Percentiles rank a stretch among this genome's conserved stretches.
Conservation (phyloP, 306 rosid genomes). For the Dicorynia guianensis region DNA sequence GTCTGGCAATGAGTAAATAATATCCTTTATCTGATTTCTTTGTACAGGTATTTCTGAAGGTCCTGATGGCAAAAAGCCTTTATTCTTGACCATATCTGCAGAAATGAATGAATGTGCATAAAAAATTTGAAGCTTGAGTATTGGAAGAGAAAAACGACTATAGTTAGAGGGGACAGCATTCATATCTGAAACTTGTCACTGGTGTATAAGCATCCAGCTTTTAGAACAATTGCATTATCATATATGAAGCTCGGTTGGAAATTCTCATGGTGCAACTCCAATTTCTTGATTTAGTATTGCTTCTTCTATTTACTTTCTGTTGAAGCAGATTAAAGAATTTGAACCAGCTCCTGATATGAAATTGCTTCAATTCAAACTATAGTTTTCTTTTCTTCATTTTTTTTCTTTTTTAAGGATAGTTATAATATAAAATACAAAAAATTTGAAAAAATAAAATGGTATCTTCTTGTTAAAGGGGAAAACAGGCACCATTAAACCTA, state of each 20-base stretch:
- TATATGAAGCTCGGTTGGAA: not conserved
- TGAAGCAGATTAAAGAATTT: slow-evolving; percentile 16
- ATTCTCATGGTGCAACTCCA: slow-evolving; percentile 17
- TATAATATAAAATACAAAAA: too few relatives aligned
- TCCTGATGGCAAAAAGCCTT: slow-evolving; percentile 95
- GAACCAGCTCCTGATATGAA: not conserved
- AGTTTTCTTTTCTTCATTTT: not conserved
- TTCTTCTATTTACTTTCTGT: not conserved
- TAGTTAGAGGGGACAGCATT: not conserved
- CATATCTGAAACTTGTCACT: not conserved
- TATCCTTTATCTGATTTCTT: slow-evolving; percentile 77
- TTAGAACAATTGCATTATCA: not conserved
- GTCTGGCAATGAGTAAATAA: slow-evolving; percentile 74
- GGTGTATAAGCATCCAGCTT: slow-evolving; percentile 1
- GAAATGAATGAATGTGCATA: slow-evolving; percentile 17
- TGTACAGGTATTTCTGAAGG: slow-evolving; percentile 92
- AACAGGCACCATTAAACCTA: not conserved
- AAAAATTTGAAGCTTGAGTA: slow-evolving; percentile 25
- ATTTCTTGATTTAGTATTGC: slow-evolving; percentile 24
- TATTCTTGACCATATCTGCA: slow-evolving; percentile 98
- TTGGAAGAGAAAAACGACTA: not conserved
- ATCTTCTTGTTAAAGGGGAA: slow-evolving; percentile 20
- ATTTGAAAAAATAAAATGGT: not conserved
- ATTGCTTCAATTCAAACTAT: slow-evolving; percentile 17
- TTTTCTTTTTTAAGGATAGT: not conserved